Conservation (phyloP, 768 basidiomycete species). For the Neoboletus subvelutipes region DNA sequence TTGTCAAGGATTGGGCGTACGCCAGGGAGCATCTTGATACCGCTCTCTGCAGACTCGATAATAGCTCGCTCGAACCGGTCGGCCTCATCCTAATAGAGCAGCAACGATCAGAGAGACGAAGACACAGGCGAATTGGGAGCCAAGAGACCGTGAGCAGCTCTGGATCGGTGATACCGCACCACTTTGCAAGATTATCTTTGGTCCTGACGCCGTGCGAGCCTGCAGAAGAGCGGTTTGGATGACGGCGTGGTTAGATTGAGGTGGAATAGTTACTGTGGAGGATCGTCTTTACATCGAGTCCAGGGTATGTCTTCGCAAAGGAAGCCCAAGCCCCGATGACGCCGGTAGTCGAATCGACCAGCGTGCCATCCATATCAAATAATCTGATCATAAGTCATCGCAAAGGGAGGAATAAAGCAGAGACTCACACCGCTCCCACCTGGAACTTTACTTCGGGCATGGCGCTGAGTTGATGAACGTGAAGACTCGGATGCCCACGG, state of each 20-base stretch:
- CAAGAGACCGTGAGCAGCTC: slow-evolving; percentile 63
- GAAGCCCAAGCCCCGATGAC: slow-evolving; percentile 80
- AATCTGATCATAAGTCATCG: slow-evolving; percentile 40
- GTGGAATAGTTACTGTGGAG: slow-evolving; percentile 52
- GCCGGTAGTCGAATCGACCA: slow-evolving; percentile 80
- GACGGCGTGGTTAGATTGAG: not conserved
- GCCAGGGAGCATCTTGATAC: slow-evolving; percentile 75
- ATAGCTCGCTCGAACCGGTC: slow-evolving; percentile 80
- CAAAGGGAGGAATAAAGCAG: not conserved
- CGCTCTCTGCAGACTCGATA: slow-evolving; percentile 54
- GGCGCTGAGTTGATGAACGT: slow-evolving; percentile 8
- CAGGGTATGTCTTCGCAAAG: slow-evolving; percentile 71
- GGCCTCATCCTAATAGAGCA: slow-evolving; percentile 55
- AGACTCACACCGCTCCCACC: slow-evolving; percentile 42
- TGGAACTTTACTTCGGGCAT: slow-evolving; percentile 37
- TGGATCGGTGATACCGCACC: slow-evolving; percentile 68
- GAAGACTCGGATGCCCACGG: not conserved
- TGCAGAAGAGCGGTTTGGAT: slow-evolving; percentile 25
- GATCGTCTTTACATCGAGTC: slow-evolving; percentile 58
- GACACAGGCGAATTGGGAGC: not conserved
- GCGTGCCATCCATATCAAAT: slow-evolving; percentile 84
- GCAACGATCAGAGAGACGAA: slow-evolving; percentile 2
- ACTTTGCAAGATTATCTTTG: slow-evolving; percentile 71
- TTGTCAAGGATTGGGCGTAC: slow-evolving; percentile 57
- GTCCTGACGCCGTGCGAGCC: slow-evolving; percentile 84